phyloP scores from a whole-genome alignment of 805 yeast species.

The Starmera dryadoides region DNA sequence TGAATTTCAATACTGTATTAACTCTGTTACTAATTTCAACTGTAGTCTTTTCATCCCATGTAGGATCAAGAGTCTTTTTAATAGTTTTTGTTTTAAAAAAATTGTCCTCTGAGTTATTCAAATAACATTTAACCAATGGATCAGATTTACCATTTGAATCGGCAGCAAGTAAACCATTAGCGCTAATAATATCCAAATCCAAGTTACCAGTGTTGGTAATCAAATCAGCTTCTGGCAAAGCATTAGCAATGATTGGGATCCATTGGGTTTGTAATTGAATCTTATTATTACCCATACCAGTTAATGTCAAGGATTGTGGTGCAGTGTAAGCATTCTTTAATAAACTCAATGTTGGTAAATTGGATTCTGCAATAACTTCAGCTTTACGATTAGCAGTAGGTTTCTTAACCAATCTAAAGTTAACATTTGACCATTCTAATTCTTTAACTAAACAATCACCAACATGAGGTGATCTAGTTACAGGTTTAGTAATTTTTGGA shows the following conservation, averaged over 20 bases:
- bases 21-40: constrained; percentile 55
- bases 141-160: constrained; percentile 92
- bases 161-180: constrained; percentile 69
- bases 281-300: constrained; percentile 44
- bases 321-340: constrained; percentile 57
- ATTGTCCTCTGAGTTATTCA: constrained; percentile 52
- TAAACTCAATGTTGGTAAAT: constrained; percentile 59
- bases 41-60: constrained; percentile 67
- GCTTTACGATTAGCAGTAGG: constrained; percentile 46
- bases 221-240: constrained; percentile 68
- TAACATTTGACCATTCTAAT: constrained; percentile 62
- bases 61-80: constrained; percentile 88
- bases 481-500: constrained; percentile 34
- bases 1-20: constrained; percentile 49
- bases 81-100: constrained; percentile 70
- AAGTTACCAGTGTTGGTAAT: constrained; percentile 70
- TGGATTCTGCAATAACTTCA: constrained; percentile 52
- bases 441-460: constrained; percentile 78
- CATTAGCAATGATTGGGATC: constrained; percentile 61
- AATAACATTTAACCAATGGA: constrained; percentile 69
- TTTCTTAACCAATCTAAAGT: constrained; percentile 55
- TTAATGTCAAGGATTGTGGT: constrained; percentile 49
- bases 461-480: constrained; percentile 36
- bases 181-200: constrained; percentile 53
- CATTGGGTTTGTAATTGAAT: constrained; percentile 61